These are phyloP conservation scores for Yarrowia sp. DNA, from an alignment of 805 yeast species.

Conservation along the genomic window DNA sequence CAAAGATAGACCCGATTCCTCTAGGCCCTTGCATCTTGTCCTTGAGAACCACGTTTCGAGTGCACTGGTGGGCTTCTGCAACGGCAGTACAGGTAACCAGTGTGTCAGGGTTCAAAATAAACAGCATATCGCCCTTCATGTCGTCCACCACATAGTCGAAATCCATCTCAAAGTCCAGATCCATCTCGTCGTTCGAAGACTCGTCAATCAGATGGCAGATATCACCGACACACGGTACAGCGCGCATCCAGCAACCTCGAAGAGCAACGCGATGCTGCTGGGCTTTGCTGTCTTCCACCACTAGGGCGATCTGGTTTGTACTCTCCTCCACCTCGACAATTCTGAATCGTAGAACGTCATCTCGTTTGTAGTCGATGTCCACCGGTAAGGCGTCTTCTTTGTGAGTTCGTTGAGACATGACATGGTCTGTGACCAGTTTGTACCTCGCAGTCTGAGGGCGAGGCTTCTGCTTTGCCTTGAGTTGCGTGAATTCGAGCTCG, in stretches of 20 bases:
- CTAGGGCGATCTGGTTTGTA: background rate
- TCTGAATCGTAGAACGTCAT: slow-evolving; percentile 5
- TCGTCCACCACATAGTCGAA: slow-evolving; percentile 47
- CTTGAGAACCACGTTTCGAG: slow-evolving; percentile 64
- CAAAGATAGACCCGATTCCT: slow-evolving; percentile 39
- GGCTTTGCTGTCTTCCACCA: background rate
- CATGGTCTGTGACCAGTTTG: slow-evolving; percentile 18
- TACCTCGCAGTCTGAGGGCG: slow-evolving; percentile 4
- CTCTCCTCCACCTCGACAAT: background rate
- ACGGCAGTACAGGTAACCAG: slow-evolving; percentile 78
- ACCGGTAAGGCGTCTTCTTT: slow-evolving; percentile 3
- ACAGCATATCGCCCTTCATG: slow-evolving; percentile 51
- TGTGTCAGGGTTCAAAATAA: slow-evolving; percentile 81
- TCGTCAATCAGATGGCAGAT: slow-evolving; percentile 38
- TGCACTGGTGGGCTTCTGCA: slow-evolving; percentile 72
- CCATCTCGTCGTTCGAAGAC: background rate
- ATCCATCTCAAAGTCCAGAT: slow-evolving; percentile 28
- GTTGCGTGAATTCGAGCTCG: background rate
- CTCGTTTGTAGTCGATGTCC: slow-evolving; percentile 17
- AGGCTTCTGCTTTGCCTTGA: background rate
- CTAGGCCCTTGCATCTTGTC: slow-evolving; percentile 50
- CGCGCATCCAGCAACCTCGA: slow-evolving; percentile 21
- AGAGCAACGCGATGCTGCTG: background rate
- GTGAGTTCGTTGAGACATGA: slow-evolving; percentile 12
- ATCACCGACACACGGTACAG: slow-evolving; percentile 33